phyloP scores from a whole-genome alignment of 2,329 filamentous ascomycete genomes.

The Sporothrix inflata region DNA sequence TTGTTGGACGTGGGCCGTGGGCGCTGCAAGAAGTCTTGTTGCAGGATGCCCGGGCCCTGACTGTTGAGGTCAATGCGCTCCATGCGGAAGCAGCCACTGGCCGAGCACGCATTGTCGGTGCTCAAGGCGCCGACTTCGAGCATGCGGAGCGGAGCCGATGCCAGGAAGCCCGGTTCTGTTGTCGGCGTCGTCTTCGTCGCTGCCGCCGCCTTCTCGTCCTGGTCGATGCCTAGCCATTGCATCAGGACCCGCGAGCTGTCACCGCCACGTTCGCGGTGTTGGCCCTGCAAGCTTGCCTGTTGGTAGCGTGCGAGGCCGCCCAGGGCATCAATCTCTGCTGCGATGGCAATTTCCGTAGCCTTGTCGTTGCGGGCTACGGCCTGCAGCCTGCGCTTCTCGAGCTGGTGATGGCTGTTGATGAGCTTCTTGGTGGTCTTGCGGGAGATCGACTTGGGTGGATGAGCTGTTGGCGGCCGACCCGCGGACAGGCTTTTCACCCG shows the following conservation, averaged over 20 bases:
- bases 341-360: slow-evolving; percentile 49
- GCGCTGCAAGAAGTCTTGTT: slow-evolving; percentile 93
- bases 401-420: slow-evolving; percentile 67
- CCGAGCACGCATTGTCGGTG: slow-evolving; percentile 80
- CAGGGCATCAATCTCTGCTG: slow-evolving; percentile 58
- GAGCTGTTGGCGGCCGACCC: slow-evolving; percentile 61
- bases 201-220: slow-evolving; percentile 27
- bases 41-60: slow-evolving; percentile 75
- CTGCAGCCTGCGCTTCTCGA: slow-evolving; percentile 64
- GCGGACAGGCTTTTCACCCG: slow-evolving; percentile 50
- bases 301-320: slow-evolving; percentile 68
- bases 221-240: slow-evolving; percentile 59
- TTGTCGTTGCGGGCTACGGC: slow-evolving; percentile 59
- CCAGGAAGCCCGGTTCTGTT: background rate
- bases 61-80: slow-evolving; percentile 89
- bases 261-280: slow-evolving; percentile 66
- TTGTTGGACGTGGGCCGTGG: slow-evolving; percentile 66
- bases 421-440: slow-evolving; percentile 65
- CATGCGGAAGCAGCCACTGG: slow-evolving; percentile 70
- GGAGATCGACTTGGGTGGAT: slow-evolving; percentile 60
- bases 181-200: background rate
- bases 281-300: slow-evolving; percentile 69
- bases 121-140: slow-evolving; percentile 90
- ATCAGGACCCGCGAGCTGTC: slow-evolving; percentile 68
- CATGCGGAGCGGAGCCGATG: slow-evolving; percentile 56